Evolutionary conservation across 78 protist species (phyloP).

Genomic region (Creolimax fragrantissima): DNA sequence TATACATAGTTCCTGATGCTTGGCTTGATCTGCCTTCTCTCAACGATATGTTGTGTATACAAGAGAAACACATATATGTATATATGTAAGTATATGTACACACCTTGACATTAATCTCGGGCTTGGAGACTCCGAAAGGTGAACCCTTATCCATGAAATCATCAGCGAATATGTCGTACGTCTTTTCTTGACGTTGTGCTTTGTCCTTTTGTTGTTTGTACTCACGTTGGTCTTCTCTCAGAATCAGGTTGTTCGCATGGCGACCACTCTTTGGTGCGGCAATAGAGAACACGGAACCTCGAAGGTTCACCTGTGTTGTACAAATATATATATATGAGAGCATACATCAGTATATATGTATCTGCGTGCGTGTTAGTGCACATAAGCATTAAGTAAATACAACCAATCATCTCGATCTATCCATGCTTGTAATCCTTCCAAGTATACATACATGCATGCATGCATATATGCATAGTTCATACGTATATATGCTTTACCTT

Average conservation of each 20-base stretch:
- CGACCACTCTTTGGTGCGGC: slow-evolving; percentile 57
- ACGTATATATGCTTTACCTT: background rate
- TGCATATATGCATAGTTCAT: background rate
- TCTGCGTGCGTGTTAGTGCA: background rate
- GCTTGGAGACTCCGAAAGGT: background rate
- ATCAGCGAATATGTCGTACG: background rate
- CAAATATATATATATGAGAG: background rate
- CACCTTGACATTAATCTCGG: background rate
- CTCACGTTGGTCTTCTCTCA: slow-evolving; percentile 63
- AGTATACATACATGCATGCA: background rate
- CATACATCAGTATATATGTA: slow-evolving; percentile 30
- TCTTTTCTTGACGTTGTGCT: background rate
- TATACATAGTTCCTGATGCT: too few species aligned
- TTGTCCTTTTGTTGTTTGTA: background rate
- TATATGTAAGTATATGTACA: background rate
- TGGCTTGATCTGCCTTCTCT: too few species aligned
- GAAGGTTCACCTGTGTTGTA: background rate
- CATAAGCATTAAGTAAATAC: background rate
- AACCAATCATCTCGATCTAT: background rate
- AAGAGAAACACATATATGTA: too few species aligned
- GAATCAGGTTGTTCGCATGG: slow-evolving; percentile 35
- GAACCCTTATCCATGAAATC: slow-evolving; percentile 23
- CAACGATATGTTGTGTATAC: too few species aligned
- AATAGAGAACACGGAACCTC: slow-evolving; percentile 28
- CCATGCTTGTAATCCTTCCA: background rate